Conservation (phyloP, 192 early-diverging fungal species). For the Phycomyces blakesleeanus region DNA sequence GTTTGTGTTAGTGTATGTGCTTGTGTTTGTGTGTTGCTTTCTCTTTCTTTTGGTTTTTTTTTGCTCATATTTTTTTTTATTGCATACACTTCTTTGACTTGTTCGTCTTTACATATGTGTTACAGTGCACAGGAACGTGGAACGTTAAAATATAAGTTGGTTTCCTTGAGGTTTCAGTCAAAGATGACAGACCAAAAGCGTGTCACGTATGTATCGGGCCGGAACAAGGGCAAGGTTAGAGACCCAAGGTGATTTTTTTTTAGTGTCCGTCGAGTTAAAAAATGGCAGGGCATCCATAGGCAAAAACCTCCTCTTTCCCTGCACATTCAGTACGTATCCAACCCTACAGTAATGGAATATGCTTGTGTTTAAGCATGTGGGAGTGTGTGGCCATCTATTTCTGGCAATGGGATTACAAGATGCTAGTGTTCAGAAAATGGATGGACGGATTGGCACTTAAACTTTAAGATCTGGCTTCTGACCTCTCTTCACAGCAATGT, state of each 20-base stretch:
- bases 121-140: not conserved
- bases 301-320: slow-evolving; percentile 22
- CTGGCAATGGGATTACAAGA: too few relatives aligned
- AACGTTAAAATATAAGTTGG: not conserved
- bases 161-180: not conserved
- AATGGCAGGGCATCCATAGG: not conserved
- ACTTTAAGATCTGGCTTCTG: not conserved
- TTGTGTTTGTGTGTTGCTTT: not conserved
- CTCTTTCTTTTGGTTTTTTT: not conserved
- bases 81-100: not conserved
- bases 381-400: too few relatives aligned
- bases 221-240: not conserved
- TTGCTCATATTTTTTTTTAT: not conserved
- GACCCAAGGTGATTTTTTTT: not conserved
- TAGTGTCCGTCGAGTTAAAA: not conserved
- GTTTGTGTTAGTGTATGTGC: not conserved
- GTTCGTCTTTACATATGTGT: not conserved
- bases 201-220: not conserved
- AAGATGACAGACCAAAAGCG: not conserved
- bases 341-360: not conserved
- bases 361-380: too few relatives aligned
- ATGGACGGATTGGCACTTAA: too few relatives aligned
- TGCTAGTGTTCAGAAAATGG: too few relatives aligned
- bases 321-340: slow-evolving; percentile 20
- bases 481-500: slow-evolving; percentile 13